Evolutionary conservation across 306 rosid genomes (phyloP), one percentile per base, ranked within the genome.

Genomic region (Ochetophila trinervis): DNA sequence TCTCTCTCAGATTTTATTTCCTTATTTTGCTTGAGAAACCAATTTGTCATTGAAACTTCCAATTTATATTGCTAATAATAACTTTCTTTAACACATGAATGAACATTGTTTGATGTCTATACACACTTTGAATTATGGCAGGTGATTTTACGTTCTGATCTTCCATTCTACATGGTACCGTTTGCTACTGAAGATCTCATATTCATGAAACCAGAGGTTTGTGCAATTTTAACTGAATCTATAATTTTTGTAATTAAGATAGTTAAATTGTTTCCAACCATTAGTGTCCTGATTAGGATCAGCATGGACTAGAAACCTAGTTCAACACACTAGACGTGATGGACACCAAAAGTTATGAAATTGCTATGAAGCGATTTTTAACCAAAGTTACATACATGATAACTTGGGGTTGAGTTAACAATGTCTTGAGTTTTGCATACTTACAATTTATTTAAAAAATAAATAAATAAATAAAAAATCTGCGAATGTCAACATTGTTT

Each of bases 131-230:
- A 21, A 20, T 67, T 68, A 66, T 75, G 79, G 35, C 93, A 92
- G 98, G 98, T 90, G 27, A 65, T 84, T 64, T 66, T 89, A 68
- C 96, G 98, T 47, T 86, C 82, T 67, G 98, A 93, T 83, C 95
- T 93, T 80, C 98, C 98, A 40, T 57, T 44, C 69, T 93, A 93
- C 85, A 87, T 93, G 97, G 96, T 93, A 68, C 98, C 97, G 35
- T 87, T 87, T 47, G 40, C 84, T 11, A 76, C 83, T 13, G 65
- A 68, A 40, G 88, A 93, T 74, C 84, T 93, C 73, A 19, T 67
- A 30, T 93, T 93, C 76, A 78, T 55, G 59, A 85, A 78, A 78
- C 98, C 98, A 47, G 82, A 89, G 98, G 98, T 92, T 72, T 66
- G 95, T 83, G 67, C 72, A 20, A 45, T 65, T 50, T 12, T 50